Evolutionary conservation across 2,329 filamentous ascomycete genomes (phyloP).

Genomic region (Trichophyton mentagrophytes): DNA sequence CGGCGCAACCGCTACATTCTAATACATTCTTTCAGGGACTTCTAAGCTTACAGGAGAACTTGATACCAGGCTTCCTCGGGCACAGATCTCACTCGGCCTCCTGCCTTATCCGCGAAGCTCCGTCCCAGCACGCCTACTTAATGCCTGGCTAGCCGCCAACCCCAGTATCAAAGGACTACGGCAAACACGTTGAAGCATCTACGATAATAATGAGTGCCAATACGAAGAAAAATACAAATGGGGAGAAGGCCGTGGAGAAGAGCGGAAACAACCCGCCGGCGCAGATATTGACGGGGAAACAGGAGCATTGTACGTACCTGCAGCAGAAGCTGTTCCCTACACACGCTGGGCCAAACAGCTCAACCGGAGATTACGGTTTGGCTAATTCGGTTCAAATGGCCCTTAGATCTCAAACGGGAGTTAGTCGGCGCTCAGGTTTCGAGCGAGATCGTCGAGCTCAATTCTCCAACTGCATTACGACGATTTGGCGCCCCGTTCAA

Average conservation of each 20-base stretch:
- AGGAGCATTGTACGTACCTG: conserved; percentile 72
- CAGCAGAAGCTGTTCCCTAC: background rate
- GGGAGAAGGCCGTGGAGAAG: background rate
- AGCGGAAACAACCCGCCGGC: conserved; percentile 21
- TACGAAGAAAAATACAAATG: background rate
- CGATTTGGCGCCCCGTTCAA: conserved; percentile 92
- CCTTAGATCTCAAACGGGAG: conserved; percentile 81
- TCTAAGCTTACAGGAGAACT: background rate
- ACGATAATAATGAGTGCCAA: conserved; percentile 5
- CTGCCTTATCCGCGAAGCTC: background rate
- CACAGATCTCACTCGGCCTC: background rate
- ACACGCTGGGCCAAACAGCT: conserved; percentile 5
- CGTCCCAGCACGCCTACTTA: background rate
- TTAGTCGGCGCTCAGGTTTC: conserved; percentile 81
- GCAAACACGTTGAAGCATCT: background rate
- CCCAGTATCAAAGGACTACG: background rate
- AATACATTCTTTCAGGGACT: background rate
- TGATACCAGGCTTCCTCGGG: background rate
- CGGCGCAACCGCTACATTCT: no score
- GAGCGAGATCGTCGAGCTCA: conserved; percentile 82
- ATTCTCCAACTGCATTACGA: conserved; percentile 84
- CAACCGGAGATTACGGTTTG: background rate
- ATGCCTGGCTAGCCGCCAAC: background rate
- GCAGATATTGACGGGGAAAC: conserved; percentile 73
- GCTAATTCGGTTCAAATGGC: background rate